Evolutionary conservation across 768 basidiomycete genomes (phyloP).

Genomic region (Mycena capillaripes): DNA sequence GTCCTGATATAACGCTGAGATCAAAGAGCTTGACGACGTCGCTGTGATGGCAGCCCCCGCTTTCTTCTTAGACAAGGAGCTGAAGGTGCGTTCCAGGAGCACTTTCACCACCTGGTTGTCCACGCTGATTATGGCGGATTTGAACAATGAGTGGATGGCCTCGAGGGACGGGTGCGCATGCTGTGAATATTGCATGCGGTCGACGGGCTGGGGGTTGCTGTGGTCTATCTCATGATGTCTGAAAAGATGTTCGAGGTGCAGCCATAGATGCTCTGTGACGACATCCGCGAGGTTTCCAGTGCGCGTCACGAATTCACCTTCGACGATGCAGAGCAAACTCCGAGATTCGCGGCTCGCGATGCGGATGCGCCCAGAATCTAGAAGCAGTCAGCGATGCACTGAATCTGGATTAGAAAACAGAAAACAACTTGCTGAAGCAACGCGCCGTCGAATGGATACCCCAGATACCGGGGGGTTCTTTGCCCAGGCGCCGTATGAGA

Average conservation of each 20-base stretch:
- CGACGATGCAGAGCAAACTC: conserved; percentile 21
- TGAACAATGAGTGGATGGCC: conserved; percentile 12
- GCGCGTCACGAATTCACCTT: conserved; percentile 26
- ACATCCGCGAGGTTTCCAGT: conserved; percentile 16
- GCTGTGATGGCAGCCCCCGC: not conserved
- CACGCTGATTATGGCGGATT: conserved; percentile 13
- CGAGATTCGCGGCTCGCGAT: conserved; percentile 10
- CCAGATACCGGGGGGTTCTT: conserved; percentile 4
- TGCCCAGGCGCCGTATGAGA: conserved; percentile 10
- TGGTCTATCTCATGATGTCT: conserved; percentile 29
- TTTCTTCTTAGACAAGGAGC: too few relatives aligned
- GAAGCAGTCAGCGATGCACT: too few relatives aligned
- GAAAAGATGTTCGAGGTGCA: conserved; percentile 25
- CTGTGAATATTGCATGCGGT: conserved; percentile 19
- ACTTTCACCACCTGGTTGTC: conserved; percentile 23
- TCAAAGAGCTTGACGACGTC: conserved; percentile 1
- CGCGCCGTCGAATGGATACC: conserved; percentile 19
- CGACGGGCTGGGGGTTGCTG: conserved; percentile 32
- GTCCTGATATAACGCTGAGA: conserved; percentile 52
- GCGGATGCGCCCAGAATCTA: conserved; percentile 22
- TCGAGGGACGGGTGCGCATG: conserved; percentile 28
- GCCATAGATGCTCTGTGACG: conserved; percentile 25
- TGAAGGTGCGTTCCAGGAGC: too few relatives aligned
- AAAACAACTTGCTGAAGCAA: conserved; percentile 6
- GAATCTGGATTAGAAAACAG: too few relatives aligned